Evolutionary conservation across 2,329 filamentous ascomycete genomes (phyloP).

Genomic region (Ploettnerulaceae sp.): DNA sequence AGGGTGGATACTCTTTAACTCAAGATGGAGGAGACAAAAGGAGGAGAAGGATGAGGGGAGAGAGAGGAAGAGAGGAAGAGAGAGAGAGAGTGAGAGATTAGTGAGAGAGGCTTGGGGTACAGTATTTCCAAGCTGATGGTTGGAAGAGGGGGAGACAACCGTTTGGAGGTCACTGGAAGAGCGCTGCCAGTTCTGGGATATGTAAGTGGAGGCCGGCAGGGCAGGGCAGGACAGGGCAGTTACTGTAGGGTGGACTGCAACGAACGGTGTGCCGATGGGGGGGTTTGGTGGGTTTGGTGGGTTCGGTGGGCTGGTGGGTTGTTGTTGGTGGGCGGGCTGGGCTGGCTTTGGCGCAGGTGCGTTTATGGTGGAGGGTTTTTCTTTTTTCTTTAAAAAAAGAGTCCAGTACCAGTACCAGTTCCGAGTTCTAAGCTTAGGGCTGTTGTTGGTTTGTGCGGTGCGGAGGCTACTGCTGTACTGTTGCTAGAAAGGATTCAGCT

Average conservation of each 20-base stretch:
- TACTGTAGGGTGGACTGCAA: slow-evolving; percentile 8
- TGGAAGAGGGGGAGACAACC: slow-evolving; percentile 22
- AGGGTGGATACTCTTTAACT: too few species aligned
- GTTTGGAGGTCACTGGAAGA: slow-evolving; percentile 17
- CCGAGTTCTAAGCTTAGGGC: too few species aligned
- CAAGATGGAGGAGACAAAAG: too few species aligned
- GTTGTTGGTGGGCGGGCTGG: not conserved
- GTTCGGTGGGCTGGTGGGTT: not conserved
- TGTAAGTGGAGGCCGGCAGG: slow-evolving; percentile 1
- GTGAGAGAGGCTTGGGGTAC: not conserved
- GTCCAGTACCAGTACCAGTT: too few species aligned
- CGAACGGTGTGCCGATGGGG: not conserved
- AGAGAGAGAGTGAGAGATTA: not conserved
- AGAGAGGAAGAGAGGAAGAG: not conserved
- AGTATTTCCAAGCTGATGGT: slow-evolving; percentile 19
- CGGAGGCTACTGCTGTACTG: slow-evolving; percentile 5
- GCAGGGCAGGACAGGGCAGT: too few species aligned
- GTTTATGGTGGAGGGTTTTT: too few species aligned
- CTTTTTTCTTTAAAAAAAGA: too few species aligned
- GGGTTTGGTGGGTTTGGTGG: not conserved
- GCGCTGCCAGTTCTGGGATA: slow-evolving; percentile 8
- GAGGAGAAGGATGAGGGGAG: not conserved
- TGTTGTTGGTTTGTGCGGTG: slow-evolving; percentile 2
- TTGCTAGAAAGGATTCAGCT: not conserved
- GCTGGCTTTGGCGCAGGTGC: not conserved